A percentile compares a stretch with the other conserved stretches of the same genome.
These are phyloP conservation scores for Syzygium syzygioides DNA, from an alignment of 441 rosid species.

Conservation along the genomic window DNA sequence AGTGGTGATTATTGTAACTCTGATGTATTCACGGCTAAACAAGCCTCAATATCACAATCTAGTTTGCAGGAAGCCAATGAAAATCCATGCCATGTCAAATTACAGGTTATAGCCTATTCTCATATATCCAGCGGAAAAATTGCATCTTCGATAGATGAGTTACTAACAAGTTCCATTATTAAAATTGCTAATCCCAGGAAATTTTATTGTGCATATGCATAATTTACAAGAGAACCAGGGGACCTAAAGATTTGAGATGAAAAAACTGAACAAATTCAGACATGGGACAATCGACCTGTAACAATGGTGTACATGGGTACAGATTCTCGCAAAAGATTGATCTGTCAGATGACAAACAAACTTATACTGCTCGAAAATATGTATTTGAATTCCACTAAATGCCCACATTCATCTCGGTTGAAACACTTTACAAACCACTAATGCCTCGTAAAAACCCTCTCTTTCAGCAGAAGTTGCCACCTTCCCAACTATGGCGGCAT, in stretches of 20 bases:
- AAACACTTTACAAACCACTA: not conserved
- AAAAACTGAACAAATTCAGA: not conserved
- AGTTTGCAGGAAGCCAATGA: not conserved
- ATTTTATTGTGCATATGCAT: not conserved
- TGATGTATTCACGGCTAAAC: not conserved
- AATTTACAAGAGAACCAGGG: not conserved
- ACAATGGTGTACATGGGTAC: not conserved
- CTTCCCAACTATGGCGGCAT: not conserved
- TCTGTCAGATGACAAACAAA: not conserved
- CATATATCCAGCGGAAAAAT: not conserved
- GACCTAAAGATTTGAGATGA: not conserved
- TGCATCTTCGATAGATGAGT: not conserved
- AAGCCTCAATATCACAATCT: not conserved
- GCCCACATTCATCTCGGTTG: not conserved
- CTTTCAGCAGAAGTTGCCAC: not conserved
- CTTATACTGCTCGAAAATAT: not conserved
- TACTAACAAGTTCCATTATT: not conserved
- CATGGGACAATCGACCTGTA: not conserved
- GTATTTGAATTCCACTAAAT: not conserved
- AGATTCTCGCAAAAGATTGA: not conserved
- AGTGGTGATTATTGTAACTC: not conserved
- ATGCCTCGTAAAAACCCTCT: not conserved
- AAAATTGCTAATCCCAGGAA: not conserved
- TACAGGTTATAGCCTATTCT: not conserved
- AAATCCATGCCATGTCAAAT: not conserved